Evolutionary conservation across 1,139 yeast species (phyloP).

Genomic region (Scheffersomyces stambukii): DNA sequence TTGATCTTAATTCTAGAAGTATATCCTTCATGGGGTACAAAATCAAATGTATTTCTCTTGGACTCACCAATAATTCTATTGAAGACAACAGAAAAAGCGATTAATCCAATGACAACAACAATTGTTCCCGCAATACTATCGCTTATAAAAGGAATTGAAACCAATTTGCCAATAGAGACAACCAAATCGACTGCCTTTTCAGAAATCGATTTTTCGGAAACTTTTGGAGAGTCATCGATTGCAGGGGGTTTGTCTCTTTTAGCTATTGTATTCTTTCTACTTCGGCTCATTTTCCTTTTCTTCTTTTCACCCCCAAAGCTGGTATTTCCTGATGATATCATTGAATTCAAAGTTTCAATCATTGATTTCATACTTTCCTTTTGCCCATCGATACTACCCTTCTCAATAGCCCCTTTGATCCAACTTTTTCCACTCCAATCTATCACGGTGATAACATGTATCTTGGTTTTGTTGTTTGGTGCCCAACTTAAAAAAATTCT

Average conservation of each 20-base stretch:
- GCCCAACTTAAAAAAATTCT: conserved; percentile 74
- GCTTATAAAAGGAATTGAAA: conserved; percentile 28
- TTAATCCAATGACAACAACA: conserved; percentile 13
- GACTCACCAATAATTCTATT: conserved; percentile 4
- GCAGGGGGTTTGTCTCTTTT: conserved; percentile 11
- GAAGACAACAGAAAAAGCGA: conserved; percentile 8
- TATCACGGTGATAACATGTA: conserved; percentile 61
- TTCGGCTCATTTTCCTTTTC: conserved; percentile 24
- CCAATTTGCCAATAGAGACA: conserved; percentile 24
- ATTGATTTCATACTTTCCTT: conserved; percentile 60
- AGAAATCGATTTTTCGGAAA: conserved; percentile 10
- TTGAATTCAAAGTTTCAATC: conserved; percentile 52
- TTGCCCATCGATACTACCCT: conserved; percentile 90
- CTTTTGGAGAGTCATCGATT: no score
- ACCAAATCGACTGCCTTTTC: conserved; percentile 22
- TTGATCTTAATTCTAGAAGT: conserved; percentile 25
- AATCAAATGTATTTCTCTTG: conserved; percentile 4
- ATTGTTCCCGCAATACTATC: conserved; percentile 23
- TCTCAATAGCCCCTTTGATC: conserved; percentile 88
- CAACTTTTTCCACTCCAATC: conserved; percentile 95
- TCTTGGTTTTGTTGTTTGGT: conserved; percentile 57
- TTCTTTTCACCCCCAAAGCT: conserved; percentile 11
- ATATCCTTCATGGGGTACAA: conserved; percentile 9
- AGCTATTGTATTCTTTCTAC: conserved; percentile 16
- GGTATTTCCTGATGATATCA: conserved; percentile 23